These are phyloP conservation scores for Verbena officinalis DNA, from an alignment of 257 asterid genomes.

Conservation along the genomic window DNA sequence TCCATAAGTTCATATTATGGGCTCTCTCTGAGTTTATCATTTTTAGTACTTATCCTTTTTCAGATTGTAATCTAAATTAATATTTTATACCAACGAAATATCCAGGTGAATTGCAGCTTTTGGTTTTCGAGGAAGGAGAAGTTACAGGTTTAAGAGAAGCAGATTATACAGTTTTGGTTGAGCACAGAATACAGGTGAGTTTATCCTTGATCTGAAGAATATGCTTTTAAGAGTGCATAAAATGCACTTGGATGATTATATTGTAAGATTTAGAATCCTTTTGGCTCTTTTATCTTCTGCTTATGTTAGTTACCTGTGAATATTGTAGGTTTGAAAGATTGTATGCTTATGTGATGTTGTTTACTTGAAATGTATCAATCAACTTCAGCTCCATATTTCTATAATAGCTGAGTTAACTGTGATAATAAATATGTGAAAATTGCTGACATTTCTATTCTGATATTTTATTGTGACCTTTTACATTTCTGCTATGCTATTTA, in stretches of 20 bases:
- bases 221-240: constrained; percentile 30
- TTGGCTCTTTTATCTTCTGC: constrained; percentile 26
- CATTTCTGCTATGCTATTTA: background rate
- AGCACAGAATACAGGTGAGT: constrained; percentile 25
- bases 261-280: constrained; percentile 28
- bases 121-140: constrained; percentile 29
- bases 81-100: constrained; percentile 3
- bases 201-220: constrained; percentile 27
- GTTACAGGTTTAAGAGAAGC: constrained; percentile 20
- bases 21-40: background rate
- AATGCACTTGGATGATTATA: constrained; percentile 29
- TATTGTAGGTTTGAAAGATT: constrained; percentile 38
- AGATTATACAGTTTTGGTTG: constrained; percentile 29
- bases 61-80: constrained; percentile 1
- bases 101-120: constrained; percentile 30
- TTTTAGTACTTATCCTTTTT: background rate
- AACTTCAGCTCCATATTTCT: constrained; percentile 27
- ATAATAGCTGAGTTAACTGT: constrained; percentile 23
- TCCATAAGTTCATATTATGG: background rate
- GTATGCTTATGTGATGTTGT: constrained; percentile 29
- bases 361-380: constrained; percentile 27
- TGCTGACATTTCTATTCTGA: constrained; percentile 8
- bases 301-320: constrained; percentile 44
- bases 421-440: constrained; percentile 30
- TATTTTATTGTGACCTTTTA: background rate